Evolutionary conservation across 164 flowering plant genomes (phyloP), one percentile per base, ranked within the genome.

Genomic region (Magnolia sinica): DNA sequence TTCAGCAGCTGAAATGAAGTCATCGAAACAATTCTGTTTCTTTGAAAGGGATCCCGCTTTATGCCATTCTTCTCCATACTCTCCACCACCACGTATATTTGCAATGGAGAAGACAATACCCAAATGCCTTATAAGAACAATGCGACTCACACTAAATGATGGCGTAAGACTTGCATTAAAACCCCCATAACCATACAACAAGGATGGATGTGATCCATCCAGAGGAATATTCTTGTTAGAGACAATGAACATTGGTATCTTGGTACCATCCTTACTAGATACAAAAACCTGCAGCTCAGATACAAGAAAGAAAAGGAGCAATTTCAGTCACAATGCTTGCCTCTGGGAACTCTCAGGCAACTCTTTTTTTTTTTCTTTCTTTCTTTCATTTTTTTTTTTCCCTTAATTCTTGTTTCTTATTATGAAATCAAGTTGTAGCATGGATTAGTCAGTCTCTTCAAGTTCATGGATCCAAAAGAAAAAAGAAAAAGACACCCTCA

Each of bases 1-100:
- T 72, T 94, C 94, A n/a, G 93, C 93, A 20, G 91, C 84, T 77
- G 99, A 89, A 83, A 94, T 88, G 82, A 96, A 96, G 81, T 96
- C 99, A 89, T 96, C 98, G 79, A 96, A 96, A 85, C 97, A 93
- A 77, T 91, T 96, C 79, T 96, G 99, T 84, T 96, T 96, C 63
- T 85, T 91, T 10, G 92, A 85, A 74, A 96, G 91, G 29, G 97
- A 84, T 29, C 98, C 99, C 61, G 93, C 96, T 87, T 92, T 96
- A 75, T 96, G 98, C 99, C 99, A 96, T 79, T 94, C 98, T 83
- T 94, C 97, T 66, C 99, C 99, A 83, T 96, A 96, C 78, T 96
- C 99, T 49, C 99, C 99, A 78, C 99, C 99, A 70, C 99, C 99
- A 71, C 99, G 97, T 20, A 94, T 92, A 79, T 94, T 96, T 59